Base-by-base conservation (phyloP, 352 stramenopile genomes). In the Globisporangium uncinulatum region DNA sequence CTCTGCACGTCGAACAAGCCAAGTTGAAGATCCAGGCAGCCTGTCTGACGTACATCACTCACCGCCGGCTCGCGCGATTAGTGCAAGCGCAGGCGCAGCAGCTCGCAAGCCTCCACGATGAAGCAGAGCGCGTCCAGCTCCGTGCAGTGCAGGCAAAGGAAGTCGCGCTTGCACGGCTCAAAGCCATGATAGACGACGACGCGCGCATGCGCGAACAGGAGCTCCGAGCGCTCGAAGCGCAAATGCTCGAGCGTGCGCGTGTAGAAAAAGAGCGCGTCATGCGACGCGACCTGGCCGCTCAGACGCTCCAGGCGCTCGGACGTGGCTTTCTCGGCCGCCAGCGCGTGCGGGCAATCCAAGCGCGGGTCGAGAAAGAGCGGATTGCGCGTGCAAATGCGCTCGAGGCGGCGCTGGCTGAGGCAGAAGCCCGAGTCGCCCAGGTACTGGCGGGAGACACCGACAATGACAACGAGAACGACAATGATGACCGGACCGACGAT, bases 211-310 rank as follows among this genome's bases (percentile, higher is more conserved):
- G 74, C 4, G 81, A 94, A 37, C 77, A 89, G 44, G 83, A 94
- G 60, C 70, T 88, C 43, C 80, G 83, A 37, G 72, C 80, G 36
- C 70, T 94, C 1, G 77, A 91, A 59, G 55, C 77, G 13, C 64
- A 91, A 49, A 89, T 94, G 72, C 70, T 88, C n/a, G 79, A 92
- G 44, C 81, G 78, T 10, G 79, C 81, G 17, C 53, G 69, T n/a
- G 65, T 54, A 14, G 83, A 92, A 57, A 88, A 90, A 59, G 74
- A 83, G 41, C 66, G 78, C 0, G 66, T 90, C 10, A 74, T 72
- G 2, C 54, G 64, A 4, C 75, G 75, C 9, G 74, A 87, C n/a
- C 32, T 65, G 2, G 73, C 78, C 0, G 80, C 82, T 1, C 75
- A 71, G 17, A 71, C 61, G 31, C 88, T 94, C 47, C 82, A 94